Percentiles rank a stretch among this genome's conserved stretches.
Evolutionary conservation across 2,329 filamentous ascomycete species (phyloP).

Genomic region (Colletotrichum sp.): DNA sequence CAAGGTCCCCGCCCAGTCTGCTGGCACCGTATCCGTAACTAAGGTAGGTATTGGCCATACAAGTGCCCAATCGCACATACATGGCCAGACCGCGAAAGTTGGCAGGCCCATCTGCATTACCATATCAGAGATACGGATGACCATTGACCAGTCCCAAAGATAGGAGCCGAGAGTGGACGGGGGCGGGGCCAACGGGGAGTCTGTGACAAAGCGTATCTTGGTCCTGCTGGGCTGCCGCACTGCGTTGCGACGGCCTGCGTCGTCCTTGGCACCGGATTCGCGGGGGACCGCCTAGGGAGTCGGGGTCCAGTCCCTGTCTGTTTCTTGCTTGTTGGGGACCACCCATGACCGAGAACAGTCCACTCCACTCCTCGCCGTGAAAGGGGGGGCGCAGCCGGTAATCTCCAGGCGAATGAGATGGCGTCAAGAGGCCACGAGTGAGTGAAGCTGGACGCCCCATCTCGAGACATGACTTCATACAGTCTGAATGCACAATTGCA

Average conservation of each 20-base stretch:
- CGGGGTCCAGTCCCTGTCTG: slow-evolving; percentile 16
- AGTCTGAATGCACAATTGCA: slow-evolving; percentile 9
- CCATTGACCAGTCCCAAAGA: background rate
- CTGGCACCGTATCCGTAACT: background rate
- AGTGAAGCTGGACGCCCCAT: slow-evolving; percentile 1
- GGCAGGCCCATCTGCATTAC: background rate
- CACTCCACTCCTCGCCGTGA: background rate
- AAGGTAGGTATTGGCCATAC: background rate
- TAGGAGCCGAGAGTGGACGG: background rate
- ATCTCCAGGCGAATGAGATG: slow-evolving; percentile 40
- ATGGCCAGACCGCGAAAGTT: background rate
- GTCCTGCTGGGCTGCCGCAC: background rate
- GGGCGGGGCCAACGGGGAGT: background rate
- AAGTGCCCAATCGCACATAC: background rate
- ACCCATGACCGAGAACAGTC: background rate
- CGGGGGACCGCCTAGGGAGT: slow-evolving; percentile 2
- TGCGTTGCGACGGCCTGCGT: slow-evolving; percentile 1
- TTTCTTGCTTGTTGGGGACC: slow-evolving; percentile 17
- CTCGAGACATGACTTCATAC: slow-evolving; percentile 4
- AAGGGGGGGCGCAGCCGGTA: background rate
- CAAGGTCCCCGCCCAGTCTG: slow-evolving; percentile 1
- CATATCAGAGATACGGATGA: background rate
- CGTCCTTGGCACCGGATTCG: slow-evolving; percentile 19
- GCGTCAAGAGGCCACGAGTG: slow-evolving; percentile 42
- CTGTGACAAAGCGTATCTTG: slow-evolving; percentile 20